These are phyloP conservation scores for Psilocybe tampanensis DNA, from an alignment of 768 basidiomycete species.

Conservation along the genomic window DNA sequence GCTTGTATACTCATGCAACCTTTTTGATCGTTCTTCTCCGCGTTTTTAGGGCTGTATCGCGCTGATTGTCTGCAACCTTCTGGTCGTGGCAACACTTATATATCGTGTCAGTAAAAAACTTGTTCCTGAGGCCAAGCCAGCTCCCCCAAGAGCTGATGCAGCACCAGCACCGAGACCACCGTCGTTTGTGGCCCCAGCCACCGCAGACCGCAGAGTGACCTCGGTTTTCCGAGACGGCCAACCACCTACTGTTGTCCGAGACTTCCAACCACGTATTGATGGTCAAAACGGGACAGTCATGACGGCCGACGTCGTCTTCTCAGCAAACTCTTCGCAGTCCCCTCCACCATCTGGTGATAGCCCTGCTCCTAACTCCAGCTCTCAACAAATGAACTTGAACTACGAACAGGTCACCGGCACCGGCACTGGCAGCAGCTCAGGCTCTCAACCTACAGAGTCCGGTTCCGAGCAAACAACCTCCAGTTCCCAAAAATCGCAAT, in stretches of 20 bases:
- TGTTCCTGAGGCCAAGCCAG: not conserved
- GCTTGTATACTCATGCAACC: too few relatives aligned
- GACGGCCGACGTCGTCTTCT: not conserved
- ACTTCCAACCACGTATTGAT: not conserved
- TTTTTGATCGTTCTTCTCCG: too few relatives aligned
- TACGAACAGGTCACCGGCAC: too few relatives aligned
- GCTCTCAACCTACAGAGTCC: too few relatives aligned
- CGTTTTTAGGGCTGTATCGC: slow-evolving; percentile 18
- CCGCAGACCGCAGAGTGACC: not conserved
- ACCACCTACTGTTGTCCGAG: too few relatives aligned
- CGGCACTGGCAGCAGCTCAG: too few relatives aligned
- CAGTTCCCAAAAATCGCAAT: too few relatives aligned
- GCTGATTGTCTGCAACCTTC: slow-evolving; percentile 24
- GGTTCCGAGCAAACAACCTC: too few relatives aligned
- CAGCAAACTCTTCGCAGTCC: not conserved
- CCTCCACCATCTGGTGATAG: not conserved
- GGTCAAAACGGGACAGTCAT: not conserved
- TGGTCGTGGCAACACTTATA: slow-evolving; percentile 15
- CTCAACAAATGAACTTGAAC: not conserved
- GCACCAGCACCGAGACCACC: not conserved
- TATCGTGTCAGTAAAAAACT: not conserved
- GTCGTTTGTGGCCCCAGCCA: not conserved
- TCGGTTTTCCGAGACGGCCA: not conserved
- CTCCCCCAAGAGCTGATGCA: not conserved
- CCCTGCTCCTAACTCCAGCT: not conserved